Evolutionary conservation across 768 basidiomycete genomes (phyloP), one percentile per base, ranked within the genome.

Genomic region (Nidularia pulvinata): DNA sequence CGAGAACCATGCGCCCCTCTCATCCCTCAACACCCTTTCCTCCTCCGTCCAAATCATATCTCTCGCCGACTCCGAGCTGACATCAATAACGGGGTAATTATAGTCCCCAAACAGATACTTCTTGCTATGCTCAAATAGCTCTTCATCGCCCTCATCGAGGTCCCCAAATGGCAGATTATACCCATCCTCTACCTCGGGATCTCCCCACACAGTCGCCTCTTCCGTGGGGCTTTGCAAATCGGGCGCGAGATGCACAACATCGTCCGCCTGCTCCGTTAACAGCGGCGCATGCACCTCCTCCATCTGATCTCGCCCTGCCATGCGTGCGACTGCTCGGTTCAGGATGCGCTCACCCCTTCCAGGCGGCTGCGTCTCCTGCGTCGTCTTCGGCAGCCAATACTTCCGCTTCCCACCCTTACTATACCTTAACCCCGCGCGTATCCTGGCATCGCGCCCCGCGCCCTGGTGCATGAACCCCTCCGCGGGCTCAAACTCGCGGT

Each of bases 401-500:
- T 99, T 99, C 53, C 79, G 78, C 65, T 85, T 83, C 1, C 96
- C 97, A n/a, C 94, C 94, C 51, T 88, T 83, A 46, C 86, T 85
- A 63, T 99, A 99, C 22, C 97, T 81, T 36, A 99, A 75, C 1
- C 97, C 97, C 0, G 97, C 97, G 43, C 88, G 79, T 52, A 98
- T 96, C 2, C 97, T 80, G 36, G 88, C 78, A 50, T 93, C 93
- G 34, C 95, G 78, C 0, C 91, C 95, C 1, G 79, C 79, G 36
- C 96, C 97, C 56, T 93, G 85, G 63, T 99, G 96, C 68, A 98
- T 87, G 55, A 83, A 84, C 1, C 95, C 95, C 65, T 97, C 95
- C 39, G 90, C 92, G 2, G 97, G 96, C 65, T 99, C 97, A 65
- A 96, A 99, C 52, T 91, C 91, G 47, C 94, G 88, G 70, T 99